Evolutionary conservation across 495 filamentous ascomycete species (phyloP).

Genomic region (Xylaria flabelliformis): DNA sequence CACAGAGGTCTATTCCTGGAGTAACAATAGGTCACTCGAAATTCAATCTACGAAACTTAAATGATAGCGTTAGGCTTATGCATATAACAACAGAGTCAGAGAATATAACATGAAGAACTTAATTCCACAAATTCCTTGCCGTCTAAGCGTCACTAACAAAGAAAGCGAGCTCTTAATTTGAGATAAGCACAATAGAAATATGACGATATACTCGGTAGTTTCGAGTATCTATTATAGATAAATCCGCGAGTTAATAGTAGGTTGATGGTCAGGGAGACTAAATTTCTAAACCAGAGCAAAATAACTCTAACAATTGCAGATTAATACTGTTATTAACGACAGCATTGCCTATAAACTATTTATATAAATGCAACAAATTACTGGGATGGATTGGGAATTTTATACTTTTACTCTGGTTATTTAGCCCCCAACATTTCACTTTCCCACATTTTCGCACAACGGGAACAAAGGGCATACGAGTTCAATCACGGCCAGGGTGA

Average conservation of each 20-base stretch:
- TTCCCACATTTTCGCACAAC: background rate
- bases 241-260: background rate
- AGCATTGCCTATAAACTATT: background rate
- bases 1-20: background rate
- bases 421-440: background rate
- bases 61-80: background rate
- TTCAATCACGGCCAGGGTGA: background rate
- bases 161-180: background rate
- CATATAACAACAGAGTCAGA: background rate
- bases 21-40: background rate
- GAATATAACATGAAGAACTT: background rate
- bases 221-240: background rate
- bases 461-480: background rate
- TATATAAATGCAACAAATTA: background rate
- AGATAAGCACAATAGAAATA: background rate
- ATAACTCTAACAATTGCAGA: background rate
- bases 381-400: background rate
- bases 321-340: background rate
- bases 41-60: background rate
- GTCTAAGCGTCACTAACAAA: too few relatives aligned
- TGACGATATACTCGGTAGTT: background rate
- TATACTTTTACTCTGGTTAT: background rate
- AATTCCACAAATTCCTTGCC: background rate
- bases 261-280: background rate
- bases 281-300: background rate